These are phyloP conservation scores for Neoboletus brunneissimus DNA, from an alignment of 768 basidiomycete species.

Conservation along the genomic window DNA sequence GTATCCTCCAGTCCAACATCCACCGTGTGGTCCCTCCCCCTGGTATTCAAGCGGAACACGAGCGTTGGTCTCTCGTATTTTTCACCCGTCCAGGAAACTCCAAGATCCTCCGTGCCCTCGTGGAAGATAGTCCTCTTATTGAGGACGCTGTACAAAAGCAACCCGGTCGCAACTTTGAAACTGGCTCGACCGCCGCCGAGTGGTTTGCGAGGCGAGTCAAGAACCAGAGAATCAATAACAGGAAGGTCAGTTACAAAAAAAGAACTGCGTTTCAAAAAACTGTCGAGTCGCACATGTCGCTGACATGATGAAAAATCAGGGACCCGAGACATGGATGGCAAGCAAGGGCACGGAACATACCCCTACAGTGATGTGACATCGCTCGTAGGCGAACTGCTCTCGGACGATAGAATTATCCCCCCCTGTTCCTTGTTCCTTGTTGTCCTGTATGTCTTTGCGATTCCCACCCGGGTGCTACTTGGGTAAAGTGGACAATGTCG, in stretches of 20 bases:
- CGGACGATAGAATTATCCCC: not conserved
- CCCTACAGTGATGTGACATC: conserved; percentile 11
- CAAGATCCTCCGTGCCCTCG: conserved; percentile 48
- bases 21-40: conserved; percentile 67
- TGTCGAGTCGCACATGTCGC: not conserved
- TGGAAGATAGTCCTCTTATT: conserved; percentile 49
- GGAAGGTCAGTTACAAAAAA: conserved; percentile 33
- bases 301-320: conserved; percentile 11
- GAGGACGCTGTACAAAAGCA: conserved; percentile 39
- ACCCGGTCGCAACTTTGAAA: conserved; percentile 38
- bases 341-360: conserved; percentile 32
- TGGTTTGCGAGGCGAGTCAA: conserved; percentile 43
- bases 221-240: conserved; percentile 41
- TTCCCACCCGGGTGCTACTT: not conserved
- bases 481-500: not conserved
- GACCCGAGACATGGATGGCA: conserved; percentile 31
- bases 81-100: conserved; percentile 62
- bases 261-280: not conserved
- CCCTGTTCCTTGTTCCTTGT: not conserved
- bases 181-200: conserved; percentile 36
- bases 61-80: conserved; percentile 67
- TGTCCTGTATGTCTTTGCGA: not conserved
- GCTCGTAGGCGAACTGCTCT: not conserved
- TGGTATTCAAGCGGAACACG: conserved; percentile 47
- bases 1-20: conserved; percentile 60